phyloP scores from a whole-genome alignment of 2,329 filamentous ascomycete genomes.

The Ascosphaera apis region DNA sequence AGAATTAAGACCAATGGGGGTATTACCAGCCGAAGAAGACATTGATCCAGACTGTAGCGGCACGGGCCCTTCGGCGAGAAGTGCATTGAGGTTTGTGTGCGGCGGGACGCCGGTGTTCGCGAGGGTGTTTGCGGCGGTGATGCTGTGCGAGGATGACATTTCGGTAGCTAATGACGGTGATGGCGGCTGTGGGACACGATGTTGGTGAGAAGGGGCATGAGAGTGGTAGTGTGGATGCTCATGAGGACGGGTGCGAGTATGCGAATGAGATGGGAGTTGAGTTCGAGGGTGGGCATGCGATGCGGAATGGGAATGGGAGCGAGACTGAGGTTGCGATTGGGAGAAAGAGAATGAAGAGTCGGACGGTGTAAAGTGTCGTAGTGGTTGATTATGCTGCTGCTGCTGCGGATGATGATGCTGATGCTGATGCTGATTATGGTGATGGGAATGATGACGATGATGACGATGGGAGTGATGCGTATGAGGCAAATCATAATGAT shows the following conservation, averaged over 20 bases:
- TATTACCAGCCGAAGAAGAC: too few relatives aligned
- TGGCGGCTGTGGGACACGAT: neutral
- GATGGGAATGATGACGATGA: neutral
- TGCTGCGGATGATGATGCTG: neutral
- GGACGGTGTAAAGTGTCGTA: neutral
- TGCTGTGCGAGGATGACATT: neutral
- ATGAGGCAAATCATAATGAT: constrained; percentile 1
- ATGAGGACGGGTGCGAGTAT: neutral
- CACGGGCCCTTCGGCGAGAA: neutral
- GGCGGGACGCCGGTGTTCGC: neutral
- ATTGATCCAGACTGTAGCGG: too few relatives aligned
- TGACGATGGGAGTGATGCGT: neutral
- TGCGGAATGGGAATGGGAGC: neutral
- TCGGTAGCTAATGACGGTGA: neutral
- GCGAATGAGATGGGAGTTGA: neutral
- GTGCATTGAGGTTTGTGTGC: neutral
- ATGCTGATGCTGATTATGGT: neutral
- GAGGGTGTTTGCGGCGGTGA: neutral
- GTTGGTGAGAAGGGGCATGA: neutral
- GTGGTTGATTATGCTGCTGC: neutral
- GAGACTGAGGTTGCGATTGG: constrained; percentile 5
- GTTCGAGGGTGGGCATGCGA: neutral
- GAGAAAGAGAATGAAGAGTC: constrained; percentile 4
- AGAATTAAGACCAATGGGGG: neutral
- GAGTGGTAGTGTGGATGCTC: constrained; percentile 1